Base-by-base conservation (phyloP, 2,329 filamentous ascomycete species). In the Zasmidium citrigriseum region DNA sequence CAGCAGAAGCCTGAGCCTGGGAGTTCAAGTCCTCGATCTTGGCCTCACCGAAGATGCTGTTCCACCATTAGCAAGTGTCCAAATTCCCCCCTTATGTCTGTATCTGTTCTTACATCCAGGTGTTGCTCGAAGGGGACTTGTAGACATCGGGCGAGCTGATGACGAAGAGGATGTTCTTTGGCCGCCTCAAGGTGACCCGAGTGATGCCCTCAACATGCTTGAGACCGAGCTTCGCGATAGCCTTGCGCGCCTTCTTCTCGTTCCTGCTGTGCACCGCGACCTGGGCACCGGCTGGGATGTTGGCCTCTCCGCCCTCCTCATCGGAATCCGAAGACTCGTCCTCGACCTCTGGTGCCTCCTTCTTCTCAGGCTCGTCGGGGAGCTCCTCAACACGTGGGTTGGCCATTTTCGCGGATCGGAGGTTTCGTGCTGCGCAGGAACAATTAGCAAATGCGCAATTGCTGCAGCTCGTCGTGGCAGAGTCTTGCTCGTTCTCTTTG, bases 11-110 rank as follows among this genome's bases (percentile, higher is more conserved):
- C 84, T 98, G 95, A 73, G 93, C 93, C 77, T 93, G 91, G 72
- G 95, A 96, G 89, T 98, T 99, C 74, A 98, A 86, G 81, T 99
- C 96, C 87, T 99, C 95, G 68, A 99, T 98, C 90, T 99, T 99
- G 76, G 96, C 95, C 86, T 99, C 96, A 79, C 95, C 95, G 77
- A 99, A 99, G 80, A 98, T 96, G 82, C 93, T 97, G 70, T 59
- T 61, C 45, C 34, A 34, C 23, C 34, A 20, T 58, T 18, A 54
- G 58, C 58, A 34, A 62, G 54, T 45, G 16, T 22, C 12, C 34
- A 45, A 14, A 14, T 21, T n/a, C 10, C 27, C 20, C 41, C 18
- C 27, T 16, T 41, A 21, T 54, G 29, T 38, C 20, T n/a, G 9
- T 41, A 38, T 22, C 7, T 34, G 48, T 55, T 65, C 92, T 86